Base-by-base conservation (phyloP, 225 moss, liverwort and hornwort species). In the Takakia lepidozioides region DNA sequence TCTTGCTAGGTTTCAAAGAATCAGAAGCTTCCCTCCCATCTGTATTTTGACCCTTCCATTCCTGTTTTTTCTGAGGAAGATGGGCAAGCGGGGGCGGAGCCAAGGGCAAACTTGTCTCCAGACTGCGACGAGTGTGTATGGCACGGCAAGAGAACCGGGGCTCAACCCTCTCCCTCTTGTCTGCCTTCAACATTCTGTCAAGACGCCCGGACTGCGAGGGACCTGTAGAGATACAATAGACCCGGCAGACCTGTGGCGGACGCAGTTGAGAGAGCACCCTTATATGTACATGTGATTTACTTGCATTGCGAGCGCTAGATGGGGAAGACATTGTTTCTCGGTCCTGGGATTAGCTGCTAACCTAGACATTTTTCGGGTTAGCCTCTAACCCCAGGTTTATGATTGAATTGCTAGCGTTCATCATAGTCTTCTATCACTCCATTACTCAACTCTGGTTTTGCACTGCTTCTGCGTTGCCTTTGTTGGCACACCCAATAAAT, bases 151-250 rank as follows among this genome's bases (percentile, higher is more conserved):
- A 58, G 27, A 60, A 48, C 19, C 48, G 28, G 53, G 60, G 51
- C 34, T 52, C 55, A 60, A 63, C 69, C 49, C 29, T 53, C 42
- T 40, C 49, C 52, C 51, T 52, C 61, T 54, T 49, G 29, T 48
- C 27, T 26, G 61, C 28, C 43, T 52, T 63, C 3, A 45, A 41
- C 58, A 48, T 61, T 61, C 65, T 40, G 49, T 39, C 48, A 46
- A 49, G 58, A 68, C 69, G 66, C 78, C 78, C 78, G 78, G 59
- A 54, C 59, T 60, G 69, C 54, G 60, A 24, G 72, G 63, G 66
- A 45, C 57, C 29, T 73, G 58, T 62, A 52, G 68, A 66, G 64
- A 64, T 61, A 39, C 49, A 32, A 32, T 11, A n/a, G n/a, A 58
- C 59, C 51, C 32, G 17, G 58, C 59, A 66, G 42, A 49, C 73